Conservation (phyloP, 2,329 filamentous ascomycete genomes). For the Colletotrichum acutatum region DNA sequence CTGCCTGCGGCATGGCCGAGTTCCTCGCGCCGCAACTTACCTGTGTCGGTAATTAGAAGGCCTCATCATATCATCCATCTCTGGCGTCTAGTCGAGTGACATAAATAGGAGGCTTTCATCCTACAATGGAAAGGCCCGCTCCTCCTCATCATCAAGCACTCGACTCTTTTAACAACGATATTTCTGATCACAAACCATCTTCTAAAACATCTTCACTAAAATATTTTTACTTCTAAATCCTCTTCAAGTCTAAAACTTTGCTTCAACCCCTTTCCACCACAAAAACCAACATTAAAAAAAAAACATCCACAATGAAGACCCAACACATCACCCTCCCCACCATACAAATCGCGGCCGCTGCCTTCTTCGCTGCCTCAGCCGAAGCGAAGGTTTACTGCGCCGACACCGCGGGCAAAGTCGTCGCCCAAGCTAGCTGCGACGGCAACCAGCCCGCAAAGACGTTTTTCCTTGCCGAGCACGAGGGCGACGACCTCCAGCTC, state of each 20-base stretch:
- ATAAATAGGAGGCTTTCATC: not conserved
- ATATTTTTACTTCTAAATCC: too few species aligned
- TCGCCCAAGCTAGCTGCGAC: not conserved
- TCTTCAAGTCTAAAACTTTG: not conserved
- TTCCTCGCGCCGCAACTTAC: not conserved
- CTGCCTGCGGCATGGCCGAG: not conserved
- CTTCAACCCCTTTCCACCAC: not conserved
- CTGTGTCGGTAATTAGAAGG: not conserved
- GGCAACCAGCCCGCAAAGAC: not conserved
- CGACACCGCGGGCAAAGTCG: not conserved
- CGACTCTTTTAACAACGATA: not conserved
- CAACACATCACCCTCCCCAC: not conserved
- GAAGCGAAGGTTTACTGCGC: not conserved
- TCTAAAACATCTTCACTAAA: not conserved
- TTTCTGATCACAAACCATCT: not conserved
- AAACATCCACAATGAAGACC: not conserved
- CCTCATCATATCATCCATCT: not conserved
- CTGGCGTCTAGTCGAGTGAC: not conserved
- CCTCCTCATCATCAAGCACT: not conserved
- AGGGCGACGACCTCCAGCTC: not conserved
- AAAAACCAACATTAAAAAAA: not conserved
- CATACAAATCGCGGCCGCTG: not conserved
- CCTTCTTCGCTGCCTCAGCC: constrained; percentile 1
- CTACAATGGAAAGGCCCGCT: not conserved
- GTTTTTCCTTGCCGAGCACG: not conserved